Evolutionary conservation across 192 early-diverging fungal genomes (phyloP).

Genomic region (Backusella tuberculispora): DNA sequence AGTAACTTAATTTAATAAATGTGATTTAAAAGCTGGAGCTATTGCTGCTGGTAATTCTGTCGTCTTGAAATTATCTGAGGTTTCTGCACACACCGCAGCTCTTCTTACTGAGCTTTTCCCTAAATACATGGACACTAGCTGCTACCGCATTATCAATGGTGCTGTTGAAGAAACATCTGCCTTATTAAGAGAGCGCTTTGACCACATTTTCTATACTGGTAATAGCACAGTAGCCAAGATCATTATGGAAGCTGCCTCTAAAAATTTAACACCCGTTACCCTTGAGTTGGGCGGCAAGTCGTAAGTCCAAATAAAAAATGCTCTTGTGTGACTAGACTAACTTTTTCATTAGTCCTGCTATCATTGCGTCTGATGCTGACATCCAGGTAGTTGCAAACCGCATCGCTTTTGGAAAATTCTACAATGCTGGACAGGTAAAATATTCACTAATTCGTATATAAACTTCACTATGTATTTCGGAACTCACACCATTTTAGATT

Average conservation of each 20-base stretch:
- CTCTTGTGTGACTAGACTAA: background rate
- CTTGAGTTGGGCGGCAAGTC: conserved; percentile 95
- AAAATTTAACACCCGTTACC: conserved; percentile 82
- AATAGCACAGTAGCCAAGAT: conserved; percentile 77
- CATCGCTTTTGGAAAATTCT: conserved; percentile 78
- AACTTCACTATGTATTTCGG: background rate
- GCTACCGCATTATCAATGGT: conserved; percentile 79
- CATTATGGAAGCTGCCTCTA: conserved; percentile 82
- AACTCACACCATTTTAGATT: conserved; percentile 47
- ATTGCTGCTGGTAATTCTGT: conserved; percentile 90
- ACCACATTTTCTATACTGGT: conserved; percentile 95
- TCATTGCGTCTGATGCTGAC: conserved; percentile 70
- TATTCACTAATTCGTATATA: background rate
- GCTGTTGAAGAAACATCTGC: conserved; percentile 71
- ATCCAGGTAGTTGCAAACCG: conserved; percentile 69
- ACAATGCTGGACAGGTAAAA: conserved; percentile 84
- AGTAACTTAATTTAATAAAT: conserved; percentile 36
- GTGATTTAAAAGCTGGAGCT: conserved; percentile 73
- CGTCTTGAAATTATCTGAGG: conserved; percentile 84
- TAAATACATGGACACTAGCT: conserved; percentile 74
- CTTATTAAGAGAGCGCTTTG: conserved; percentile 78
- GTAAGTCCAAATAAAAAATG: conserved; percentile 30
- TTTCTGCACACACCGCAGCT: conserved; percentile 66
- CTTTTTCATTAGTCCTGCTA: conserved; percentile 50
- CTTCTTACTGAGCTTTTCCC: conserved; percentile 69